Base-by-base conservation (phyloP, 2,329 filamentous ascomycete species). In the Claviceps fusiformis region DNA sequence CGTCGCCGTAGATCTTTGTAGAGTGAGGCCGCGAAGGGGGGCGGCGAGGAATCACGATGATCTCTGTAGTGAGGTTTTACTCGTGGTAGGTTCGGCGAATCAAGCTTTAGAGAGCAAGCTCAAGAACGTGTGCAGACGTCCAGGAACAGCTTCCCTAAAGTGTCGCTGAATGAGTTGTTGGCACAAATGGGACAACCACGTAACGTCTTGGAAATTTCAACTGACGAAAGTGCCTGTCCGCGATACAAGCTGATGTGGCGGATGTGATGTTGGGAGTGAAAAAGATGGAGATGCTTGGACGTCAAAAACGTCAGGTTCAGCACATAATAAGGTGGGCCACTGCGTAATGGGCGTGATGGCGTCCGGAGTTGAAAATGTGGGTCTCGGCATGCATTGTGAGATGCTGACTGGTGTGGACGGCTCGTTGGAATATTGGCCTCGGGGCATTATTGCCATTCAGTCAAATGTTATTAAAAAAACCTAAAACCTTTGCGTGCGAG, bases 101-200 rank as follows among this genome's bases (percentile, higher is more conserved):
- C 11, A 54, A 59, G 55, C 53, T 55, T 55, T 60, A 60, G 59
- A 55, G 50, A 55, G 55, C 50, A 31, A 60, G 62, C 67, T 61
- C 65, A 57, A 65, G 66, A 66, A 65, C 67, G 68, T 62, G 71
- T 73, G 70, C 70, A 73, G 69, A 69, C 70, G 69, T 64, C 68
- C 64, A 62, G 58, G 61, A 66, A 65, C 61, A 70, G 68, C 65
- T 70, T 51, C 43, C 31, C 46, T 43, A 50, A 49, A 48, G 49
- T 39, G 56, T 45, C 55, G 52, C 56, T 50, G 49, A 31, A 51
- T n/a, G 37, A 13, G 13, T 9, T 45, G 17, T n/a, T 27, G 59
- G 54, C 44, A 37, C 52, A 52, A 51, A 13, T 19, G 48, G 5
- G 10, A 31, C 17, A n/a, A 13, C 19, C 10, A 24, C 15, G 31